These are phyloP conservation scores for Dryas drummondii DNA, from an alignment of 306 rosid genomes.

Conservation along the genomic window DNA sequence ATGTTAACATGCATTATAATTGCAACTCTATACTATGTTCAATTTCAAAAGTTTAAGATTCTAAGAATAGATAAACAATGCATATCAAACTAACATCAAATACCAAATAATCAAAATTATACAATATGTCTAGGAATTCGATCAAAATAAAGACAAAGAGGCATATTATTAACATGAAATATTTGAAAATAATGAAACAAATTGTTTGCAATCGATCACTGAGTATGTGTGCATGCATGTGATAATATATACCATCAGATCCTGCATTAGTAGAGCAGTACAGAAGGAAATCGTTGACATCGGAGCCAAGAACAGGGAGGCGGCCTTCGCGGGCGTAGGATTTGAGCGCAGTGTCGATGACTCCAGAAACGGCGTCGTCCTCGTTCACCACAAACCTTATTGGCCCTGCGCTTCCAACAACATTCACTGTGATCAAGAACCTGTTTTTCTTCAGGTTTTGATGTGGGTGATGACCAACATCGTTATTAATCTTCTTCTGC, in stretches of 20 bases:
- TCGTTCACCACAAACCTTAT: conserved; percentile 40
- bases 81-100: no score
- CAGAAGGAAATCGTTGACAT: conserved; percentile 30
- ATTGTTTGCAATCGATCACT: no score
- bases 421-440: conserved; percentile 31
- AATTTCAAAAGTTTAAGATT: no score
- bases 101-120: no score
- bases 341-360: conserved; percentile 32
- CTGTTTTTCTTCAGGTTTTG: conserved; percentile 15
- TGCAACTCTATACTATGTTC: no score
- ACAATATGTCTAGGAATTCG: no score
- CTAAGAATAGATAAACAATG: no score
- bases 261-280: conserved; percentile 29
- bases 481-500: conserved; percentile 29
- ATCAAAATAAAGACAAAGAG: no score
- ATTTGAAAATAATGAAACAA: no score
- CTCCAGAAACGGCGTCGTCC: conserved; percentile 25
- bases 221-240: no score
- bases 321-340: conserved; percentile 36
- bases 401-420: conserved; percentile 37
- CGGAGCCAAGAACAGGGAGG: conserved; percentile 36
- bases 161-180: no score
- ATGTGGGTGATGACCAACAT: neutral
- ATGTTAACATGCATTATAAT: no score
- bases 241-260: conserved; percentile 29